Percentiles rank a stretch among this genome's conserved stretches.
Conservation (phyloP, 2,329 filamentous ascomycete genomes). For the Aspergillus texensis region DNA sequence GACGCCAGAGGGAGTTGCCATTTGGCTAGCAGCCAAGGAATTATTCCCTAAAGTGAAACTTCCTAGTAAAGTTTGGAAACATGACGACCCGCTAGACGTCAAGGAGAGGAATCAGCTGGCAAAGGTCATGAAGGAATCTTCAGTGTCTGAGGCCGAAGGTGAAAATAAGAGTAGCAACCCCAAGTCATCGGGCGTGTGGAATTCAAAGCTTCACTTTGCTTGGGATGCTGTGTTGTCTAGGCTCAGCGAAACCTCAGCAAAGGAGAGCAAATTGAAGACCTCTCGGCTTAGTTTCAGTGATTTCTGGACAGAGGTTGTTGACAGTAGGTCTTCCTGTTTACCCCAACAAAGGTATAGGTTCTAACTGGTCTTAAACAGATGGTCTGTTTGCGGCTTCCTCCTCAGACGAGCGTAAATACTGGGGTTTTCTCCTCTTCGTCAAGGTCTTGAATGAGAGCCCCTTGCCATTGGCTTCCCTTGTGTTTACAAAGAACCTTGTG, state of each 20-base stretch:
- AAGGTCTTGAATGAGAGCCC: constrained; percentile 65
- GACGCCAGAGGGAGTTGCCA: constrained; percentile 84
- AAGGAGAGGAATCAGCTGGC: constrained; percentile 70
- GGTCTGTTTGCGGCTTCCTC: constrained; percentile 80
- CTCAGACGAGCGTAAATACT: constrained; percentile 86
- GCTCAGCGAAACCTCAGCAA: constrained; percentile 35
- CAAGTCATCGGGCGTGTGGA: constrained; percentile 69
- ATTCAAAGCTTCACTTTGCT: constrained; percentile 79
- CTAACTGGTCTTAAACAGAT: constrained; percentile 54
- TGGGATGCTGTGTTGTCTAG: constrained; percentile 76
- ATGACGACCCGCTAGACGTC: constrained; percentile 69
- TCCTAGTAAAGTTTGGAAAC: constrained; percentile 72
- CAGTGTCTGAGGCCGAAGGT: constrained; percentile 31
- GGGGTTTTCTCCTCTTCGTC: constrained; percentile 85
- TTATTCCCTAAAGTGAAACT: constrained; percentile 66
- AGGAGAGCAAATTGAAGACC: constrained; percentile 31
- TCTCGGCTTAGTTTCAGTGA: constrained; percentile 61
- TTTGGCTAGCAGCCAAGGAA: constrained; percentile 75
- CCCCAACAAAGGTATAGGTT: neutral
- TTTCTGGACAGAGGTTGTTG: constrained; percentile 86
- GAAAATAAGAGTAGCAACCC: constrained; percentile 32
- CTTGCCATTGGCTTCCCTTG: constrained; percentile 53
- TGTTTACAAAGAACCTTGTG: constrained; percentile 85
- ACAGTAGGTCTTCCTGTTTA: constrained; percentile 63
- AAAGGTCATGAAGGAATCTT: constrained; percentile 74